Conservation (phyloP, 306 rosid species). For the Malus sieversii region DNA sequence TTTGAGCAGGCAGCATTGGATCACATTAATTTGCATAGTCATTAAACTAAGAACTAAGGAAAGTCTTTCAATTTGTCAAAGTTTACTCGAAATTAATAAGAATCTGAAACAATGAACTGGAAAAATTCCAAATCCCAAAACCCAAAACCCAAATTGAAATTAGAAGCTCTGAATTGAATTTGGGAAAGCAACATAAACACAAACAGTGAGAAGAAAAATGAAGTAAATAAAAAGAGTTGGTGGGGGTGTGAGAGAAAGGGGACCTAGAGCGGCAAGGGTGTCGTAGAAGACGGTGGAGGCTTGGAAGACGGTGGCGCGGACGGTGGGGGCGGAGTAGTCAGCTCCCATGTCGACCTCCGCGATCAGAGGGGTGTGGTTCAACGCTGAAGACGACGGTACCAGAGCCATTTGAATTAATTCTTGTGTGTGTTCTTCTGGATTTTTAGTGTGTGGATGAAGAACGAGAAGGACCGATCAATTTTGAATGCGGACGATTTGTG, state of each 20-base stretch:
- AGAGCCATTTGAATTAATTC: slow-evolving; percentile 36
- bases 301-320: slow-evolving; percentile 87
- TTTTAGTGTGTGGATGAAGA: not conserved
- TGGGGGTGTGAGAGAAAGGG: not conserved
- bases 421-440: not conserved
- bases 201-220: not conserved
- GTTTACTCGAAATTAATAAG: not conserved
- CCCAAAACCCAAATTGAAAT: not conserved
- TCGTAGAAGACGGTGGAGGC: slow-evolving; percentile 91
- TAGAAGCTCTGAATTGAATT: not conserved
- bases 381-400: slow-evolving; percentile 19
- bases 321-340: slow-evolving; percentile 43
- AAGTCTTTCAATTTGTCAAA: not conserved
- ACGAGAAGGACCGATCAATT: not conserved
- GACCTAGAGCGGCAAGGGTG: slow-evolving; percentile 83
- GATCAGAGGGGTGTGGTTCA: slow-evolving; percentile 36
- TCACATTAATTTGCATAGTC: not conserved
- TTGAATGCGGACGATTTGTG: not conserved
- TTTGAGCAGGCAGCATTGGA: not conserved
- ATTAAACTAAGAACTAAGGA: not conserved
- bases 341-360: slow-evolving; percentile 74
- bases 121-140: not conserved
- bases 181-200: not conserved
- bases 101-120: not conserved
- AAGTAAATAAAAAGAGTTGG: not conserved